phyloP scores from a whole-genome alignment of 2,329 filamentous ascomycete species.

The Akanthomyces uredinophilus region DNA sequence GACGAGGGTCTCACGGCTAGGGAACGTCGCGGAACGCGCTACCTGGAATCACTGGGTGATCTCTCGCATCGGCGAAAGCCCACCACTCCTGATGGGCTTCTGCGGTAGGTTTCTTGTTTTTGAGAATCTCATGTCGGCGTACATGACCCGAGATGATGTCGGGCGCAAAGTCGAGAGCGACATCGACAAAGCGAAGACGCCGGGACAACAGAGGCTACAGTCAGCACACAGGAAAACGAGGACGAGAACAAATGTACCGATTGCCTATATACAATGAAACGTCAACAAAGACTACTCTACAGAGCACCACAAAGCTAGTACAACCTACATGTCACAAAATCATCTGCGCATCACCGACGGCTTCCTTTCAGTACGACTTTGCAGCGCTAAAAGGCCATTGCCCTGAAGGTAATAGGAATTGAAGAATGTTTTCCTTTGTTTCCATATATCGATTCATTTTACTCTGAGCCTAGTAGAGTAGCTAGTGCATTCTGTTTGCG shows the following conservation, averaged over 20 bases:
- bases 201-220: conserved; percentile 12
- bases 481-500: no score
- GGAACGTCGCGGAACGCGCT: neutral
- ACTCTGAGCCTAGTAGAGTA: no score
- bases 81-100: neutral
- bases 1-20: no score
- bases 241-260: conserved; percentile 5
- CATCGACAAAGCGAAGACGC: conserved; percentile 4
- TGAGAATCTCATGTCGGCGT: neutral
- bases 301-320: neutral
- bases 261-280: neutral
- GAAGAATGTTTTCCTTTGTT: no score
- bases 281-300: neutral
- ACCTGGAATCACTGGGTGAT: neutral
- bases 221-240: conserved; percentile 1
- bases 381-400: conserved; percentile 52
- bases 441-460: no score
- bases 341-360: neutral
- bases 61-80: neutral
- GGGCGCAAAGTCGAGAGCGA: conserved; percentile 4
- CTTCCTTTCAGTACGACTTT: conserved; percentile 45
- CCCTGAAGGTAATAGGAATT: conserved; percentile 55
- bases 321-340: neutral
- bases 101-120: neutral
- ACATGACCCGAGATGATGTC: no score